Conservation (phyloP, 2,329 filamentous ascomycete genomes). For the Blastomyces gilchristii region DNA sequence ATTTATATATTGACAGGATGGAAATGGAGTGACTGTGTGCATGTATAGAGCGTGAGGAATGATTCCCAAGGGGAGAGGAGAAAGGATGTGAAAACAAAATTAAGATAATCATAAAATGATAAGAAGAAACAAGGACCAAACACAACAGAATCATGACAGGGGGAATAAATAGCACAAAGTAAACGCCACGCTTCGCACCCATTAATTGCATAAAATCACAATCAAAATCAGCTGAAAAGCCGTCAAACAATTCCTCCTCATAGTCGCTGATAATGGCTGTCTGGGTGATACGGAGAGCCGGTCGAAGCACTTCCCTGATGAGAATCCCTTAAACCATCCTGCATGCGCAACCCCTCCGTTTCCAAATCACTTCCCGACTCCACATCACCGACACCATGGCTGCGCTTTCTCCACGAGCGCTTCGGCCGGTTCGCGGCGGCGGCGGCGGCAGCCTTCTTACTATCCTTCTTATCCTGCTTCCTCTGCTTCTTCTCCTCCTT, state of each 20-base stretch:
- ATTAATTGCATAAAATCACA: background rate
- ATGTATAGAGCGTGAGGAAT: too few relatives aligned
- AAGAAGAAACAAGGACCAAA: too few relatives aligned
- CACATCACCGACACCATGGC: background rate
- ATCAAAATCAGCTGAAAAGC: background rate
- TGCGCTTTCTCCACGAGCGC: background rate
- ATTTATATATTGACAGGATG: too few relatives aligned
- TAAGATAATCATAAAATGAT: too few relatives aligned
- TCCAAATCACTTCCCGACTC: constrained; percentile 4
- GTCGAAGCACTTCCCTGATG: background rate
- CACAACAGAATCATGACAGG: too few relatives aligned
- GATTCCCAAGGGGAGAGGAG: too few relatives aligned
- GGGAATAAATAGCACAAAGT: background rate
- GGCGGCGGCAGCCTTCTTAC: background rate
- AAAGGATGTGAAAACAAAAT: too few relatives aligned
- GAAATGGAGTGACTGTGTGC: too few relatives aligned
- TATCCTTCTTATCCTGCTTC: constrained; percentile 3
- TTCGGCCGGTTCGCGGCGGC: background rate
- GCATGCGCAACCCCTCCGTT: constrained; percentile 1
- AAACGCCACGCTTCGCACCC: background rate
- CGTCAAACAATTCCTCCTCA: background rate
- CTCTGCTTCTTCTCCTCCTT: constrained; percentile 6
- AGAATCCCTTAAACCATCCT: background rate
- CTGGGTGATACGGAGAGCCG: background rate
- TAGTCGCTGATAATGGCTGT: background rate